Conservation (phyloP, 495 filamentous ascomycete species). For the Beverwykella pulmonaria region DNA sequence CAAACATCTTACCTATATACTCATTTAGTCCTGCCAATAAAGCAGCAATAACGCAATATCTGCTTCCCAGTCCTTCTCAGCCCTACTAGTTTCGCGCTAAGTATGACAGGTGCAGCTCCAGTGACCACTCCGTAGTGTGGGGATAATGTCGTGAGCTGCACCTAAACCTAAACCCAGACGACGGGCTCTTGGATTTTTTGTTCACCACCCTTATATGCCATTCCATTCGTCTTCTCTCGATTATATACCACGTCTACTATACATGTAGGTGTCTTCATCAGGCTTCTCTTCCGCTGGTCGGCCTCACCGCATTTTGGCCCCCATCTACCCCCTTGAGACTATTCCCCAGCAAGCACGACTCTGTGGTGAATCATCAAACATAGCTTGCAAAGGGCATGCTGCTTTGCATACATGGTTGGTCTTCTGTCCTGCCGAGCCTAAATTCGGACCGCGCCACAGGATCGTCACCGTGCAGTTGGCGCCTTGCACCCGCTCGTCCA, state of each 20-base stretch:
- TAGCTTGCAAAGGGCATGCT: conserved; percentile 6
- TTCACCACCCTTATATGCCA: background rate
- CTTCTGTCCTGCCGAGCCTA: conserved; percentile 14
- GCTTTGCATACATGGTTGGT: conserved; percentile 27
- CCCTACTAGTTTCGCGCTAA: conserved; percentile 27
- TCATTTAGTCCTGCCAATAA: conserved; percentile 23
- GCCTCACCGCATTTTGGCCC: conserved; percentile 35
- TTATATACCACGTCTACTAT: background rate
- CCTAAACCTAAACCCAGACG: conserved; percentile 11
- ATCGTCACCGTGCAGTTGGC: conserved; percentile 25
- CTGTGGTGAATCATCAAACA: conserved; percentile 8
- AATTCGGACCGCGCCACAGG: conserved; percentile 29
- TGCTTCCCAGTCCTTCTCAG: conserved; percentile 8
- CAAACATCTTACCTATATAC: conserved; percentile 25
- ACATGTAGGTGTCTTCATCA: background rate
- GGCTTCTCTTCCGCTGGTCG: background rate
- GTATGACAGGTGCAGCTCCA: conserved; percentile 16
- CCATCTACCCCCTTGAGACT: conserved; percentile 22
- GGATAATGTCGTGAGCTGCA: conserved; percentile 20
- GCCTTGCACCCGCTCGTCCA: background rate
- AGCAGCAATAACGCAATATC: background rate
- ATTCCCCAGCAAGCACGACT: background rate
- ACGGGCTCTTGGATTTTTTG: conserved; percentile 16
- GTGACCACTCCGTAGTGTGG: conserved; percentile 20
- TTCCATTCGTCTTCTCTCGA: background rate